Conservation (phyloP, 805 yeast genomes). For the Yarrowia divulgata region DNA sequence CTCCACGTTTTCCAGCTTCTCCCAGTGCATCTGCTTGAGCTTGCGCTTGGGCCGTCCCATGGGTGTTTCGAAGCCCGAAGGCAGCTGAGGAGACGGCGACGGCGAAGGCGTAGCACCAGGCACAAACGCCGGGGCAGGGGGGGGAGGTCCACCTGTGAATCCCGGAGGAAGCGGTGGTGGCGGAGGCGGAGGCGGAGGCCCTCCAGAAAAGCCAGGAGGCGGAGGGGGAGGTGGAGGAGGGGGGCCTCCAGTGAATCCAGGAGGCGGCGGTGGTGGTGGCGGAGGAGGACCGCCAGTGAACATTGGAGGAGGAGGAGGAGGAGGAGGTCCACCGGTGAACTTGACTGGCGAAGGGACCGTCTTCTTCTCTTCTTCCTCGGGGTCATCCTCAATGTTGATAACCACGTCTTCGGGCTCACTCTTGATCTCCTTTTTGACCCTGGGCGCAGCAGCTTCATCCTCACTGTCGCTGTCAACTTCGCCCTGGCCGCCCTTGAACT, state of each 20-base stretch:
- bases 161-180: conserved; percentile 44
- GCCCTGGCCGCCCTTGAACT: conserved; percentile 14
- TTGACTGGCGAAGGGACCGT: conserved; percentile 43
- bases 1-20: conserved; percentile 81
- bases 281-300: conserved; percentile 50
- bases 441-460: not conserved
- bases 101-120: conserved; percentile 43
- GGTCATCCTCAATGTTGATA: conserved; percentile 6
- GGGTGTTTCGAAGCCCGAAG: conserved; percentile 50
- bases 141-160: conserved; percentile 41
- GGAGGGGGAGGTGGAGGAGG: conserved; percentile 48
- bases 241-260: conserved; percentile 45
- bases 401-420: conserved; percentile 4
- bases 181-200: conserved; percentile 49
- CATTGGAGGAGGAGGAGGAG: conserved; percentile 50
- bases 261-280: conserved; percentile 51
- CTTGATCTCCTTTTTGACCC: conserved; percentile 19
- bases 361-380: not conserved
- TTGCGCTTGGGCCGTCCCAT: conserved; percentile 68
- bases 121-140: conserved; percentile 45
- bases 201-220: conserved; percentile 43
- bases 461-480: not conserved
- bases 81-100: conserved; percentile 48
- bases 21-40: conserved; percentile 97
- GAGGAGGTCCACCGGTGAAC: conserved; percentile 48